Percentiles rank a stretch among this genome's conserved stretches.
These are phyloP conservation scores for Triticum urartu DNA, from an alignment of 176 grass and related monocot species.

Conservation along the genomic window DNA sequence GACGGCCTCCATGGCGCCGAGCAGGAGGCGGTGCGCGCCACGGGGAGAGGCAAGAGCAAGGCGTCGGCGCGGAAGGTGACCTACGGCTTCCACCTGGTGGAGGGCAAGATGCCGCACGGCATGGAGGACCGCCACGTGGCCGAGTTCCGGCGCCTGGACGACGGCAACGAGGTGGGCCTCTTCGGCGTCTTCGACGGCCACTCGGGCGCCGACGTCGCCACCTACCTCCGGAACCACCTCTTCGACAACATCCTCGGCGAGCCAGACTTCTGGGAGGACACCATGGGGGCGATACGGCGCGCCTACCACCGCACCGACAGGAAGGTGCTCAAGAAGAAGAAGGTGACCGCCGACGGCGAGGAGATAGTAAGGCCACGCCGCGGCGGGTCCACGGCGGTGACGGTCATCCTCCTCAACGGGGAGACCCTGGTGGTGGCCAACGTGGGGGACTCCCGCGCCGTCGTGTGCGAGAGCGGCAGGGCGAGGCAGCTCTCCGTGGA, in stretches of 20 bases:
- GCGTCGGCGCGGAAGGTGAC: conserved; percentile 44
- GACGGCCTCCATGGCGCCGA: neutral
- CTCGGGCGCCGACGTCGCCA: conserved; percentile 49
- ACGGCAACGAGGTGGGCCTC: conserved; percentile 61
- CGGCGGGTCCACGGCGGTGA: conserved; percentile 38
- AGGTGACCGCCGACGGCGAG: neutral
- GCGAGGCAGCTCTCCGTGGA: conserved; percentile 62
- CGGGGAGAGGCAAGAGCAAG: conserved; percentile 45
- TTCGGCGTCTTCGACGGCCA: conserved; percentile 73
- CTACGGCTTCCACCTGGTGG: conserved; percentile 58
- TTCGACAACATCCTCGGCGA: conserved; percentile 59
- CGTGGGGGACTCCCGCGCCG: conserved; percentile 60
- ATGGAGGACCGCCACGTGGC: conserved; percentile 66
- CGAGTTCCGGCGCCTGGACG: conserved; percentile 42
- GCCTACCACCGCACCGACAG: conserved; percentile 52
- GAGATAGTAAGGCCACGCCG: neutral
- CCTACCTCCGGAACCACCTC: conserved; percentile 58
- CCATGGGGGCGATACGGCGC: conserved; percentile 50
- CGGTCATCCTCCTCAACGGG: conserved; percentile 52
- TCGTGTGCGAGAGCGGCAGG: conserved; percentile 35
- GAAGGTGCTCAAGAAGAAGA: conserved; percentile 46
- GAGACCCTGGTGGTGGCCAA: conserved; percentile 51
- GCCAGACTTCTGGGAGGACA: conserved; percentile 62
- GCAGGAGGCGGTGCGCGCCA: neutral
- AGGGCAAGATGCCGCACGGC: conserved; percentile 53